Evolutionary conservation across 495 filamentous ascomycete species (phyloP).

Genomic region (Cenococcum geophilum): DNA sequence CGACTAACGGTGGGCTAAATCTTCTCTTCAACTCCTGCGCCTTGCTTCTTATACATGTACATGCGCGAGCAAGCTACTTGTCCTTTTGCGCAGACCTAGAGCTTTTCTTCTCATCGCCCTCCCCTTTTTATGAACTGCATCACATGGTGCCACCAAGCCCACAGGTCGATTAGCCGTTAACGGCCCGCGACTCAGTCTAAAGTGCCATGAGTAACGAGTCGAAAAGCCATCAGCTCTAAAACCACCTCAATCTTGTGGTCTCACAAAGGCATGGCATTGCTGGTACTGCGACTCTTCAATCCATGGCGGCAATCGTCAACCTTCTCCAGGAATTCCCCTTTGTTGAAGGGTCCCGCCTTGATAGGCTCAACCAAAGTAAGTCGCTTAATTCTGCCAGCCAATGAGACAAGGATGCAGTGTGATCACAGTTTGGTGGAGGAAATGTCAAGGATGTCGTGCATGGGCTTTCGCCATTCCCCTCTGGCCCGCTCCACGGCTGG

Average conservation of each 20-base stretch:
- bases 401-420: constrained; percentile 5
- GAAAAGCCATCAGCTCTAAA: too few species aligned
- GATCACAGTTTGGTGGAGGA: not conserved
- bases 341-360: not conserved
- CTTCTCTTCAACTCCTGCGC: too few species aligned
- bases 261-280: not conserved
- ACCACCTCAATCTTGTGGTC: too few species aligned
- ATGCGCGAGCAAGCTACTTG: too few species aligned
- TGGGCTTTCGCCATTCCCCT: not conserved
- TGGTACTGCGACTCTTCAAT: not conserved
- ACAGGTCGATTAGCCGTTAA: not conserved
- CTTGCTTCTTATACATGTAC: too few species aligned
- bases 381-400: not conserved
- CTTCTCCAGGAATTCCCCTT: not conserved
- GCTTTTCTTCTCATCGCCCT: too few species aligned
- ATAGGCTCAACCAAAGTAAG: not conserved
- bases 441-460: constrained; percentile 1
- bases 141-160: not conserved
- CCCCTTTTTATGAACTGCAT: not conserved
- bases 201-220: not conserved
- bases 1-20: too few species aligned
- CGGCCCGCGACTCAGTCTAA: not conserved
- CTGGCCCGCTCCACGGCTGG: not conserved
- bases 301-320: not conserved
- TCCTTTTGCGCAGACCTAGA: too few species aligned